Base-by-base conservation (phyloP, 2,329 filamentous ascomycete species). In the Aspergillus oerlinghausenensis region DNA sequence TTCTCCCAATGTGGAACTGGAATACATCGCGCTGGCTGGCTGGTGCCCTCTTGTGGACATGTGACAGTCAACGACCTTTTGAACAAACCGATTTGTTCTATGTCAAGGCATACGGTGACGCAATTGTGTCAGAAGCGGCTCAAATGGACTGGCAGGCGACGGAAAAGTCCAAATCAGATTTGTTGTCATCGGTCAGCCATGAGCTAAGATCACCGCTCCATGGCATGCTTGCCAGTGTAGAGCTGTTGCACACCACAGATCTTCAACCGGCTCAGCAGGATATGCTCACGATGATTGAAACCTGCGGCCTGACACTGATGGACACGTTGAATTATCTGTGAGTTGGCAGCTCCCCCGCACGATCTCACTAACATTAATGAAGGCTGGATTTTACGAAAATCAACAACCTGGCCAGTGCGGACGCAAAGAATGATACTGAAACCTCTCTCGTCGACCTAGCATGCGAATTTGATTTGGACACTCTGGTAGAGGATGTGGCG, bases 141-240 rank as follows among this genome's bases (percentile, higher is more conserved):
- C 67, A 71, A 10, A 60, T 71, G 11, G 65, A 74, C n/a, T 70
- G 69, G 57, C 64, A 54, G 3, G 61, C 67, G 2, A 67, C 66
- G 1, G 78, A 81, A 40, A 74, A 75, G 52, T 75, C 78, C 9
- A 83, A 84, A 57, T 75, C 76, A 0, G 79, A 81, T 11, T 80
- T 84, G 47, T 75, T 84, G 17, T 77, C 77, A 0, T 79, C 76
- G 0, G 79, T 83, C 26, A 79, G 75, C 28, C 81, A 83, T 60
- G 81, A 84, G 58, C 69, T 83, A 7, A 71, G 79, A 4, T 77
- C 67, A 38, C 81, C 74, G 23, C 67, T 77, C 40, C 81, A 78
- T 53, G 79, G 77, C 28, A 75, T 78, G 35, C 68, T 79, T 17
- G 80, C 78, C 1, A 80, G 77, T n/a, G 70, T 77, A 1, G 80